Evolutionary conservation across 495 filamentous ascomycete species (phyloP), one percentile per base, ranked within the genome.

Genomic region (Annulohypoxylon moriforme): DNA sequence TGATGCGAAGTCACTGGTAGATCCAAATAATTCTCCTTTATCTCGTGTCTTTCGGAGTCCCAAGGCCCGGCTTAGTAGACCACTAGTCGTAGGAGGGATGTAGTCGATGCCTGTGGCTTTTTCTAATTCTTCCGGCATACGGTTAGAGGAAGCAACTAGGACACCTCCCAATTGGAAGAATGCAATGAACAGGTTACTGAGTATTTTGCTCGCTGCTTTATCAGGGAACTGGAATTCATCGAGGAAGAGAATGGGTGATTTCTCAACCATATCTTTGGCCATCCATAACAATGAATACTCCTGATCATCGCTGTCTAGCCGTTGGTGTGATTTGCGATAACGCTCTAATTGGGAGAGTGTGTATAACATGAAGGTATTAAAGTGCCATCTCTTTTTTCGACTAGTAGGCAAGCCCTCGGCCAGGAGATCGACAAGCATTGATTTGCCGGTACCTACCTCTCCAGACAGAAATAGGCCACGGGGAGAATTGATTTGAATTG

Each of bases 221-320:
- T 92, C 91, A 0, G 90, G 91, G 13, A 93, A 79, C 71, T 93
- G 90, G 68, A 93, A 93, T 72, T 93, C 90, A 66, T 93, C 90
- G 1, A 93, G 78, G 56, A 93, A 93, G 1, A 93, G 76, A 59
- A 93, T 90, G 1, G 90, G 91, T 25, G 87, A 88, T 24, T 85
- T 87, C 69, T 88, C 82, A 10, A 91, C 84, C 78, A 91, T 84
- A 40, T 92, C 89, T 59, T 88, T 86, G 4, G 90, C 91, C 55
- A 92, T 81, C 83, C 85, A 87, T 2, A 94, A 76, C 18, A 93
- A 76, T 0, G 87, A 88, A 71, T 91, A 85, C 62, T 91, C 89
- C 1, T 86, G 80, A 3, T 75, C 74, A 40, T 58, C 72, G 13
- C 44, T 56, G 6, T 70, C 67, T 31, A 70, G 29, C 4, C 61